Conservation (phyloP, 306 rosid species). For the Rosa multiflora region DNA sequence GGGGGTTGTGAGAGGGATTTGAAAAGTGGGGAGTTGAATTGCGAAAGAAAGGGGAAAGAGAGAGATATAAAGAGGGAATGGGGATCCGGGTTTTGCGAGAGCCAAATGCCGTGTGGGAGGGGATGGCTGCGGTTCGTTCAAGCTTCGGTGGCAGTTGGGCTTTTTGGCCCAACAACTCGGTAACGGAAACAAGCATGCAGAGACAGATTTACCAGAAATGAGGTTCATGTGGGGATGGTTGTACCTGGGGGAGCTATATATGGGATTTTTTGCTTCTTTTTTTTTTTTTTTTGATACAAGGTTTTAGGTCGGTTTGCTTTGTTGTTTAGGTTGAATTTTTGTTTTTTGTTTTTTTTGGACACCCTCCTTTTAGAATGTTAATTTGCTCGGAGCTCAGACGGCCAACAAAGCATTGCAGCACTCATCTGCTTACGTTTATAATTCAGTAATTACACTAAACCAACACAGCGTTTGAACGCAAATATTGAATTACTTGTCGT, state of each 20-base stretch:
- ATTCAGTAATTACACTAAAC: no score
- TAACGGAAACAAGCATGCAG: not conserved
- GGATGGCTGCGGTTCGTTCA: not conserved
- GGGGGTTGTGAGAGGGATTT: not conserved
- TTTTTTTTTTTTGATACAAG: no score
- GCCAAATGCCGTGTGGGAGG: not conserved
- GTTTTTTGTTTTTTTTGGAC: no score
- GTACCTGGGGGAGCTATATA: not conserved
- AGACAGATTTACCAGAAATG: not conserved
- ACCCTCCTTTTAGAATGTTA: no score
- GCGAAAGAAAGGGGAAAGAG: not conserved
- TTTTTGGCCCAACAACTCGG: not conserved
- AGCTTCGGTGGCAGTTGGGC: not conserved
- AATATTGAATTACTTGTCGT: no score
- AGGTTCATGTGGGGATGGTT: not conserved
- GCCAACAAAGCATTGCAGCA: no score
- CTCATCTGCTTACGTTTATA: no score
- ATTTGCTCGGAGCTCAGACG: no score
- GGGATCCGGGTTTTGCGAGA: constrained; percentile 2
- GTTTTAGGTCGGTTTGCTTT: no score
- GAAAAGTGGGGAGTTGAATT: not conserved
- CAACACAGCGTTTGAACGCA: no score
- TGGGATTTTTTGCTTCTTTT: not conserved
- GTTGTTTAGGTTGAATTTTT: no score
- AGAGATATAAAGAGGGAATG: not conserved